A percentile compares a stretch with the other conserved stretches of the same genome.
These are phyloP conservation scores for Sarocladium brachiariae DNA, from an alignment of 2,329 filamentous ascomycete genomes.

Conservation along the genomic window DNA sequence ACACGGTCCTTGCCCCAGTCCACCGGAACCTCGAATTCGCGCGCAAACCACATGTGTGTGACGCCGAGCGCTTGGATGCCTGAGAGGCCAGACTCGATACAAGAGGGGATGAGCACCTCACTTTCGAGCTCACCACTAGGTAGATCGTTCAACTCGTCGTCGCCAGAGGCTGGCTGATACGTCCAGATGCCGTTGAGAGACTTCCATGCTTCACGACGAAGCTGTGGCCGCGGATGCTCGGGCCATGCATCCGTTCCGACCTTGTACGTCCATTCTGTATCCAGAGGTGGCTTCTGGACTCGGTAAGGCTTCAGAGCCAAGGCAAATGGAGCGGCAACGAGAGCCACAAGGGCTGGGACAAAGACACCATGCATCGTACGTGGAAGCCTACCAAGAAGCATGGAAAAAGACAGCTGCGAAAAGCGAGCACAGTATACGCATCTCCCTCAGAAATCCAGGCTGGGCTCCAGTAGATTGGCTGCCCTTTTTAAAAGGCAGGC, in stretches of 20 bases:
- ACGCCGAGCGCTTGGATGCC: conserved; percentile 37
- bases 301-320: conserved; percentile 21
- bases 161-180: conserved; percentile 30
- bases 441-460: too few relatives aligned
- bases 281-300: conserved; percentile 30
- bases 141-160: conserved; percentile 15
- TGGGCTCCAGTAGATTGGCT: too few relatives aligned
- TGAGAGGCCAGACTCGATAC: conserved; percentile 39
- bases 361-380: background rate
- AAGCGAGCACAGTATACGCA: too few relatives aligned
- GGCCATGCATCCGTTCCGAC: conserved; percentile 47
- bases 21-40: conserved; percentile 41
- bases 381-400: background rate
- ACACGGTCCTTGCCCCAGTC: conserved; percentile 38
- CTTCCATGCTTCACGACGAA: conserved; percentile 46
- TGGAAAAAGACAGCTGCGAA: background rate
- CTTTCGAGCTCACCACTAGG: conserved; percentile 23
- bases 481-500: too few relatives aligned
- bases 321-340: background rate
- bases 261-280: conserved; percentile 41
- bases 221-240: conserved; percentile 50
- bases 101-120: conserved; percentile 37
- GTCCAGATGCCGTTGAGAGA: conserved; percentile 54
- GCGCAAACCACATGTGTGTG: conserved; percentile 42
- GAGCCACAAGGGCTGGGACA: background rate